Base-by-base conservation (phyloP, 352 stramenopile species). In the Globisporangium megalacanthum region DNA sequence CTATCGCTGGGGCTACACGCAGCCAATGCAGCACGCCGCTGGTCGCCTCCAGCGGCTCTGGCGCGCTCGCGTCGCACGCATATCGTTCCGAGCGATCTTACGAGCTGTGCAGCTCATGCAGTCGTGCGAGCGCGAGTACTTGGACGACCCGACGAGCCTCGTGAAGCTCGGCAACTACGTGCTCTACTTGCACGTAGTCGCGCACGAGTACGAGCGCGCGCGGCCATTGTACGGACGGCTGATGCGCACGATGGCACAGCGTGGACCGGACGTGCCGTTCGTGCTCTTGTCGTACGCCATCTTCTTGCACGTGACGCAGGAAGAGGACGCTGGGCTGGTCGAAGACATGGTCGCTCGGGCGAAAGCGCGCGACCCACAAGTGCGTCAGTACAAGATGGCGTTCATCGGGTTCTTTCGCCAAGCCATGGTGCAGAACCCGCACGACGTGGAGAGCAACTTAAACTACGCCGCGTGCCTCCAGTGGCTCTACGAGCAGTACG, bases 161-260 rank as follows among this genome's bases (percentile, higher is more conserved):
- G 72, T 76, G 3, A 84, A 83, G 52, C 83, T 93, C 64, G 79
- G 77, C 65, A 95, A 95, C 61, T 95, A 92, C 56, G 75, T 85
- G 60, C 56, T 95, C 17, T 95, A 79, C 29, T 55, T 95, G 19
- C 83, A 94, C 62, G 77, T 82, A 6, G 78, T 93, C 41, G 48
- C 62, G 31, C 79, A 92, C 47, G 85, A 93, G 48, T 93, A 94
- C 62, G 83, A 89, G 14, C 81, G 82, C 14, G 85, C 85, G 10
- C 56, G 83, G 13, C 80, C 78, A 1, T 48, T 95, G 17, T 95
- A 92, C 47, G 72, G 63, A 2, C 66, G 73, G 14, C 60, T 94
- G 7, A 69, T 90, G 69, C 74, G 82, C 4, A 80, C 77, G n/a
- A 95, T 95, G 85, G 72, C 75, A 4, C 69, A 83, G 31, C 74